phyloP scores from a whole-genome alignment of 1,139 yeast genomes.

The Pichia norvegensis region DNA sequence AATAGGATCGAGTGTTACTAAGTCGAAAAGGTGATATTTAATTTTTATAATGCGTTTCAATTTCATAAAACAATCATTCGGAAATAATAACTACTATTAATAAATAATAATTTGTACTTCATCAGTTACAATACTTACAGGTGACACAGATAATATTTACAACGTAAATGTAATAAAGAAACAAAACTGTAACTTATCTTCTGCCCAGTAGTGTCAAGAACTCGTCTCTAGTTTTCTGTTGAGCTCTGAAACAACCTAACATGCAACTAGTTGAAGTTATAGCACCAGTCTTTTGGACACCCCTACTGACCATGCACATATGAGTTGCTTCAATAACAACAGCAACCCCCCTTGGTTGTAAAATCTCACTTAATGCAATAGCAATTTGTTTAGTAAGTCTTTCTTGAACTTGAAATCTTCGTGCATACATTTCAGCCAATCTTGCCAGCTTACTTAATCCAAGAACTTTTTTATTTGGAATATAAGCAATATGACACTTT shows the following conservation, averaged over 20 bases:
- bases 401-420: constrained; percentile 95
- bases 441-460: constrained; percentile 92
- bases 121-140: too few species aligned
- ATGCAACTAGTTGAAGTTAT: constrained; percentile 92
- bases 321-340: constrained; percentile 97
- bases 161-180: background rate
- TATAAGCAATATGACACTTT: constrained; percentile 92
- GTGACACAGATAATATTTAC: background rate
- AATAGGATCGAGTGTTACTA: constrained; percentile 80
- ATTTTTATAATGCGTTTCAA: background rate
- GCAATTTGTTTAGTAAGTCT: constrained; percentile 95
- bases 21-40: constrained; percentile 16
- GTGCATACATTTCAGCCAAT: constrained; percentile 91
- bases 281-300: constrained; percentile 92
- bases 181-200: constrained; percentile 22
- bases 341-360: constrained; percentile 94
- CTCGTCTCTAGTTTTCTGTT: constrained; percentile 94
- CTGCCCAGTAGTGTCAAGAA: constrained; percentile 76
- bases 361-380: constrained; percentile 83
- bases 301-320: constrained; percentile 99
- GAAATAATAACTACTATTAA: too few species aligned
- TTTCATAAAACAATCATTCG: background rate
- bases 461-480: constrained; percentile 89
- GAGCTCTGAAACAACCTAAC: constrained; percentile 91
- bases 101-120: too few species aligned